Base-by-base conservation (phyloP, 306 rosid species). In the Fragaria nilgerrensis region DNA sequence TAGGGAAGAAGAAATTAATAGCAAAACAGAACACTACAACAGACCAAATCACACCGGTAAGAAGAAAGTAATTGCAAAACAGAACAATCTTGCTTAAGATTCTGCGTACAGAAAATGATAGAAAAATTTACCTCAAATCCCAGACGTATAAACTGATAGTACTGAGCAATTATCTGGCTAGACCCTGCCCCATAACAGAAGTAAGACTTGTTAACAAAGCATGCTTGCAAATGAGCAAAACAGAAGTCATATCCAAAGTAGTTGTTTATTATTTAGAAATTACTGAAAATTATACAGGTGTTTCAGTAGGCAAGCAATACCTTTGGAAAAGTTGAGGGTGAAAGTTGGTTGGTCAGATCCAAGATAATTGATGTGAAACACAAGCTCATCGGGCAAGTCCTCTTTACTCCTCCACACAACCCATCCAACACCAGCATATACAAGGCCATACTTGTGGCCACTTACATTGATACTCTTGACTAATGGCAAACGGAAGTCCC, bases 341-440 rank as follows among this genome's bases (percentile, higher is more conserved):
- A 93, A 93, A 76, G 98, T 91, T 20, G 98, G 98, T 61, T 93
- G 98, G 84, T 93, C 98, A 44, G 96, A 81, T 77, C 98, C 98
- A 79, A 93, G 98, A 83, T 93, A 93, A 82, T 93, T 93, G 72
- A 93, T 93, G 66, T 93, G 96, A 61, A 93, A 93, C 53, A 93
- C 78, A 74, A 93, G 98, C 13, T 93, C 98, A 0, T 91, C 98
- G 0, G 98, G 96, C 87, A 93, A 88, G 85, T 93, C 95, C 23
- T 75, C 89, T 67, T 88, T 85, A 63, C 84, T 81, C 89, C 90
- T 91, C 96, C 98, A 93, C 10, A 93, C 90, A 85, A 89, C 96
- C 98, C 98, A 93, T 39, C 98, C 98, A 37, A 93, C 82, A 80
- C 98, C 98, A 13, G 98, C 88, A 23, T 93, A 93, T 11, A 93